A percentile compares a stretch with the other conserved stretches of the same genome.
phyloP scores from a whole-genome alignment of 2,329 filamentous ascomycete genomes.

The Stachybotrys elegans region DNA sequence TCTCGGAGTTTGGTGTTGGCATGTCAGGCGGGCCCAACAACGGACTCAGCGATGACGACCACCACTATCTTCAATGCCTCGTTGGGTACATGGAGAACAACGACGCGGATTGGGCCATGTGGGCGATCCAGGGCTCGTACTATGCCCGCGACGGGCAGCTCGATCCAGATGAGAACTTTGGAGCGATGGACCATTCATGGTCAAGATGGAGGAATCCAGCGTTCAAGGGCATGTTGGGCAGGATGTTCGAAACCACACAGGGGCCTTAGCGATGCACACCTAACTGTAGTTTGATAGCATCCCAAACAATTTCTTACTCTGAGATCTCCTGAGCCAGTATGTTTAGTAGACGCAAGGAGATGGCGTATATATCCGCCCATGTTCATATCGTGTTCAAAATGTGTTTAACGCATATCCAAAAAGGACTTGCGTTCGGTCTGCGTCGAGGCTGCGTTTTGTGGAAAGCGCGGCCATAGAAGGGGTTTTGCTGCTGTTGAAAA shows the following conservation, averaged over 20 bases:
- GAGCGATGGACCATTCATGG: slow-evolving; percentile 39
- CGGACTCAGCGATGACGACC: slow-evolving; percentile 38
- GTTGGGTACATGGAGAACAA: slow-evolving; percentile 47
- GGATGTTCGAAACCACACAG: slow-evolving; percentile 33
- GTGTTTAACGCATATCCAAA: too few relatives aligned
- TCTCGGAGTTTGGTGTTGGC: slow-evolving; percentile 56
- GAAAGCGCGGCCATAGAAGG: too few relatives aligned
- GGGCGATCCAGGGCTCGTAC: slow-evolving; percentile 55
- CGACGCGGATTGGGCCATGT: slow-evolving; percentile 55
- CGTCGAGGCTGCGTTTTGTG: too few relatives aligned
- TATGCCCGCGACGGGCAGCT: slow-evolving; percentile 47
- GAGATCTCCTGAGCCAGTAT: too few relatives aligned
- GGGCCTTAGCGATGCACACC: slow-evolving; percentile 20
- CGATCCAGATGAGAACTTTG: slow-evolving; percentile 50
- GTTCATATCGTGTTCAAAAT: too few relatives aligned
- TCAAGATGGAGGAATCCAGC: slow-evolving; percentile 29
- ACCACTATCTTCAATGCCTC: slow-evolving; percentile 46
- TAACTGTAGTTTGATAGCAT: too few relatives aligned
- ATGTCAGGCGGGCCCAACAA: slow-evolving; percentile 36
- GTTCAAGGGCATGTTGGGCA: slow-evolving; percentile 29
- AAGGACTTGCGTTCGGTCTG: too few relatives aligned
- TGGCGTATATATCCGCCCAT: too few relatives aligned
- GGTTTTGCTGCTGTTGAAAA: too few relatives aligned
- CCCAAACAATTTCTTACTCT: too few relatives aligned
- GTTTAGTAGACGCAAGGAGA: too few relatives aligned